Base-by-base conservation (phyloP, 1,284 basidiomycete species). In the Puccinia horiana region DNA sequence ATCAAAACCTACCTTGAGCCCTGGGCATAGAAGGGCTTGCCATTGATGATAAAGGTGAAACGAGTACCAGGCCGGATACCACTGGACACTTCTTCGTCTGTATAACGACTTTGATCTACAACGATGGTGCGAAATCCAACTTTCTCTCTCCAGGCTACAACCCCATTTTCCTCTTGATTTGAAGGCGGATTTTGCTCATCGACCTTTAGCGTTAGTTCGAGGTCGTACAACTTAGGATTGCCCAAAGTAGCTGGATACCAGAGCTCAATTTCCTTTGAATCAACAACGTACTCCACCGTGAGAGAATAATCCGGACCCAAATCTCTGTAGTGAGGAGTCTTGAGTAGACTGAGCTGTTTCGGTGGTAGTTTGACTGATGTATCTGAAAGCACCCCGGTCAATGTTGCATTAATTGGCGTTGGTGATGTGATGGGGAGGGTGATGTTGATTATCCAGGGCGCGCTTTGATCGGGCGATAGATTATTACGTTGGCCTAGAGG, bases 171-270 rank as follows among this genome's bases (percentile, higher is more conserved):
- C 29, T 49, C 4, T 49, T 0, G 23, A 26, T 72, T n/a, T 56
- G 32, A 74, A 23, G 29, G 20, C 3, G 52, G 52, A 42, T 74
- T 23, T 26, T 49, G 11, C 11, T n/a, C 61, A 11, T 44, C 49
- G 1, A 52, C 35, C 11, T 77, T 47, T 18, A 84, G 65, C 1
- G 56, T 78, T 8, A 85, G 47, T 5, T 76, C 49, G 11, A 85
- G 35, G 35, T 84, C 65, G 74, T 86, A 86, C 2, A 84, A 76
- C 23, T 32, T 83, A 12, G 83, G 84, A 1, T 83, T 67, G 49
- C 85, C 85, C 18, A 83, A 80, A 0, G 83, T 84, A 0, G 70
- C 58, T 18, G 85, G 85, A 83, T 84, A 86, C 85, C 85, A 86
- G 0, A 85, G 84, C 61, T 81, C 69, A 11, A 85, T 84, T 5